Percentiles rank a stretch among this genome's conserved stretches.
These are phyloP conservation scores for Penicillium ucsense DNA, from an alignment of 495 filamentous ascomycete species.

Conservation along the genomic window DNA sequence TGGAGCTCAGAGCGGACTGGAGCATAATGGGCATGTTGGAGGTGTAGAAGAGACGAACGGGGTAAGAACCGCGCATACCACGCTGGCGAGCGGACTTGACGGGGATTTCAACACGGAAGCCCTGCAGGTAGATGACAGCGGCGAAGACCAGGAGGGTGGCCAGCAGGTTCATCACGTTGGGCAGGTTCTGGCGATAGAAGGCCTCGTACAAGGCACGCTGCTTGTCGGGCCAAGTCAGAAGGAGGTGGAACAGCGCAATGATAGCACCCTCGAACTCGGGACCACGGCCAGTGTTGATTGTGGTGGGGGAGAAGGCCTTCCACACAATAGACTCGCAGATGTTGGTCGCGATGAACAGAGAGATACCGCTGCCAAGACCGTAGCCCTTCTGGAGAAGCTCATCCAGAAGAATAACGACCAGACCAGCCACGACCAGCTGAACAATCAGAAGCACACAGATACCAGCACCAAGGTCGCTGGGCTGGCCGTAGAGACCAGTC, in stretches of 20 bases:
- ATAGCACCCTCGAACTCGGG: slow-evolving; percentile 99
- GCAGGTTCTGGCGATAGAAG: slow-evolving; percentile 98
- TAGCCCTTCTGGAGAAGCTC: slow-evolving; percentile 99
- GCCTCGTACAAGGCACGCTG: slow-evolving; percentile 92
- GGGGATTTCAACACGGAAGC: slow-evolving; percentile 99
- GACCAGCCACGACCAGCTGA: slow-evolving; percentile 90
- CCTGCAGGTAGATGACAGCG: slow-evolving; percentile 98
- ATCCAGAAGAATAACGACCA: slow-evolving; percentile 98
- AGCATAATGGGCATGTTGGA: slow-evolving; percentile 96
- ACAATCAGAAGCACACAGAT: slow-evolving; percentile 96
- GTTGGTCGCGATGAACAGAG: slow-evolving; percentile 99
- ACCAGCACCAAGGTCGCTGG: slow-evolving; percentile 91
- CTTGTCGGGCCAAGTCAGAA: slow-evolving; percentile 99
- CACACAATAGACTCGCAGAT: slow-evolving; percentile 99
- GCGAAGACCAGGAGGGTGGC: slow-evolving; percentile 90
- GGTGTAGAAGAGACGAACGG: slow-evolving; percentile 58
- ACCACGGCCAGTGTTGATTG: slow-evolving; percentile 97
- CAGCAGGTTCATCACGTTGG: slow-evolving; percentile 98
- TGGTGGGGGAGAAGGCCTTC: slow-evolving; percentile 98
- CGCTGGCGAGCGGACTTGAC: slow-evolving; percentile 99
- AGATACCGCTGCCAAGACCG: slow-evolving; percentile 95
- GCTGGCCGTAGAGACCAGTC: slow-evolving; percentile 94
- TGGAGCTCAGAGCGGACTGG: slow-evolving; percentile 94
- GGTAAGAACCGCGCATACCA: slow-evolving; percentile 82
- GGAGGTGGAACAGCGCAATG: slow-evolving; percentile 95